phyloP scores from a whole-genome alignment of 345 rosid genomes.

The Orychophragmus violaceus region DNA sequence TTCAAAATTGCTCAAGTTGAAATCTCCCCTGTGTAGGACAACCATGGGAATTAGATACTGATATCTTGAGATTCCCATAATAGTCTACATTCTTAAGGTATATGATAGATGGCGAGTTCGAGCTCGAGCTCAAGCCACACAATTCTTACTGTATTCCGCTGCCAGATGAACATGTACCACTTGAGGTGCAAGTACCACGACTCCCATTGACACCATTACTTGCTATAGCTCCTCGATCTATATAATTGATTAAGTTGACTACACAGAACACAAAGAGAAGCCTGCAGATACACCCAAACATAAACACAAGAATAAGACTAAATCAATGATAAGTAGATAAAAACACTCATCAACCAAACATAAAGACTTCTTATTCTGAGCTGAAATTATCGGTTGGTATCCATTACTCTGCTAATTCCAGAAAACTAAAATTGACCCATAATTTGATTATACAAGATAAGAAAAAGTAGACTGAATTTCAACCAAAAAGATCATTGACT shows the following conservation, averaged over 20 bases:
- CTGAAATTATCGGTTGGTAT: not conserved
- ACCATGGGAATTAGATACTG: not conserved
- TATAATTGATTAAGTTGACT: conserved; percentile 71
- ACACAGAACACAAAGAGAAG: conserved; percentile 72
- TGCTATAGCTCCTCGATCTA: conserved; percentile 94
- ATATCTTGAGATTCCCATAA: not conserved
- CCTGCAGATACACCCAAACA: conserved; percentile 42
- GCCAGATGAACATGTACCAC: conserved; percentile 71
- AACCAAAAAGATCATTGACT: not conserved
- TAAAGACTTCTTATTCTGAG: not conserved
- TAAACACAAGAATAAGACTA: not conserved
- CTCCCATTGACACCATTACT: conserved; percentile 97
- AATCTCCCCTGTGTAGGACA: conserved; percentile 57
- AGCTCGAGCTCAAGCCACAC: not conserved
- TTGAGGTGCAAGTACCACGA: conserved; percentile 47
- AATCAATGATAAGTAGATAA: not conserved
- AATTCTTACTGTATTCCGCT: conserved; percentile 85
- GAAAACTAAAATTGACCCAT: not conserved
- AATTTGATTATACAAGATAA: not conserved
- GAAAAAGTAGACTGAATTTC: not conserved
- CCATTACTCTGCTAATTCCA: not conserved
- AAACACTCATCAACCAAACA: not conserved
- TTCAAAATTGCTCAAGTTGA: conserved; percentile 72
- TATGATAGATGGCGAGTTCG: not conserved
- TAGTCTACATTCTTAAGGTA: not conserved